Base-by-base conservation (phyloP, 23 red algal species). In the Cyanidiococcus yangmingshanensis region DNA sequence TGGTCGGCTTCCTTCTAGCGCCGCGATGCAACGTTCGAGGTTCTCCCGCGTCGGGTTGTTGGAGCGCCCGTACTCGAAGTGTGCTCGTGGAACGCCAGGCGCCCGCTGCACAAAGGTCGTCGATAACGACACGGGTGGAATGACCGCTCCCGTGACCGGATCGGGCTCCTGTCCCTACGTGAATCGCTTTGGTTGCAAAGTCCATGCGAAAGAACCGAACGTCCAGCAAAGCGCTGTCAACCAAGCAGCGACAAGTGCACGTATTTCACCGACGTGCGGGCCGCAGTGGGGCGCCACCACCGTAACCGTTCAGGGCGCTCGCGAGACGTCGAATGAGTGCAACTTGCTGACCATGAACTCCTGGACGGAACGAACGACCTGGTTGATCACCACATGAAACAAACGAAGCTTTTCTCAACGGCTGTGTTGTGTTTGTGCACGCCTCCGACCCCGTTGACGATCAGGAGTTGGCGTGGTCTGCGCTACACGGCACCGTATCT, bases 1-100 rank as follows among this genome's bases (percentile, higher is more conserved):
- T 77, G 1, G 1, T 45, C 51, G 1, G 54, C 76, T 1, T 21
- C 63, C n/a, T 40, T 76, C 59, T 38, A 77, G 54, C 18, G 76
- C 71, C 39, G 76, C 68, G n/a, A 76, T 29, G 40, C 74, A 85
- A 50, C 45, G 35, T 75, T 85, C 83, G 15, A 85, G 67, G 25
- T 63, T 68, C 58, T 85, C 76, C 24, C 83, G 59, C 24, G 74
- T 85, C 58, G 83, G 83, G 51, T 85, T 85, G 77, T 68, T 79
- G 16, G 74, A 77, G 1, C 83, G 75, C 24, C 39, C 51, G 77
- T 85, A 85, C 27, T 75, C 78, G 68, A 39, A 81, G 37, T 68
- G 40, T 38, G 78, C 41, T 2, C 35, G 7, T 32, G 80, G 80
- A 15, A 50, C 37, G 25, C 80, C 80, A 33, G 80, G 80, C 33